Base-by-base conservation (phyloP, 805 yeast genomes). In the Ogataea corticis region DNA sequence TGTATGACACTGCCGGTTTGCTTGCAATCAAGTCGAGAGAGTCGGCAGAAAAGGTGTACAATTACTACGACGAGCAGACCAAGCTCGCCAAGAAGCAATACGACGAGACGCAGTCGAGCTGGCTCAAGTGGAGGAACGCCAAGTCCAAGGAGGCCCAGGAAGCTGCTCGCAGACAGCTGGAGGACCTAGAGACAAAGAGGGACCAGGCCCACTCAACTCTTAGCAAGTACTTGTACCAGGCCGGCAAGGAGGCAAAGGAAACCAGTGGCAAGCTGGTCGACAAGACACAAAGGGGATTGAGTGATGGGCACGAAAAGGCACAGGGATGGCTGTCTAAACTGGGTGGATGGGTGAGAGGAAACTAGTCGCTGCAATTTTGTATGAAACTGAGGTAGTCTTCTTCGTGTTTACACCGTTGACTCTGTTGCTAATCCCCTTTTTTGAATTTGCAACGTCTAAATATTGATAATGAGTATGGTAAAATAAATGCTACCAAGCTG, bases 91-190 rank as follows among this genome's bases (percentile, higher is more conserved):
- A 62, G 45, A 49, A 55, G 42, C 46, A 49, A 29, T 61, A 56
- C 45, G 61, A 62, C 15, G 52, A 57, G 33, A 55, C 66, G 1
- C 60, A 55, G 42, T 38, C 61, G 14, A 54, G 60, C 18, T 62
- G 66, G 64, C 37, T 58, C 7, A 51, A 45, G 25, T 64, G 67
- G 67, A 59, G 60, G 46, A 49, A 49, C 14, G 64, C 64, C 6
- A 54, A 59, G 41, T 57, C 66, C 2, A 44, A 55, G 28, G 63
- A 59, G 30, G 54, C 45, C 14, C 66, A 63, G 51, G 58, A 56
- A 2, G 50, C 50, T 10, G 66, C 68, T 4, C 54, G 46, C 38
- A 44, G 36, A 35, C 51, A 53, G 19, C 62, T 52, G 41, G 60
- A 62, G 3, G 51, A 51, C 4, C 28, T 58, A 3, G 41, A 50